phyloP scores from a whole-genome alignment of 495 filamentous ascomycete genomes.

The Penicillium waksmanii region DNA sequence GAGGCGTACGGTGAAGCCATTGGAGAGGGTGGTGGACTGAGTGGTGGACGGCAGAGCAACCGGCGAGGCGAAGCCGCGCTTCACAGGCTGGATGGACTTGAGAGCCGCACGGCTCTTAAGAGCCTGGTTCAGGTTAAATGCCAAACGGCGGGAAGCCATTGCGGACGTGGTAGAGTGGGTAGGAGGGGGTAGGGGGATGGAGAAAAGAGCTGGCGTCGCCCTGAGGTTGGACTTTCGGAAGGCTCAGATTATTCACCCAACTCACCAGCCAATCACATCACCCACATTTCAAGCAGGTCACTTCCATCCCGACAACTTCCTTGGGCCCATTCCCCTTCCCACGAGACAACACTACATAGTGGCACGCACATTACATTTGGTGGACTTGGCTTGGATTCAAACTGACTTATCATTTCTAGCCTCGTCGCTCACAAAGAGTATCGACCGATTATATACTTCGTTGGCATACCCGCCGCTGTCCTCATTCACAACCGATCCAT shows the following conservation, averaged over 20 bases:
- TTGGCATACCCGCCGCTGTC: not conserved
- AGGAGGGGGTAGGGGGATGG: slow-evolving; percentile 36
- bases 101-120: slow-evolving; percentile 80
- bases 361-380: slow-evolving; percentile 9
- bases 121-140: slow-evolving; percentile 83
- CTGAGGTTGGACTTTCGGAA: slow-evolving; percentile 55
- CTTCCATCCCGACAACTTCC: slow-evolving; percentile 45
- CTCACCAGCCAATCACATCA: slow-evolving; percentile 54
- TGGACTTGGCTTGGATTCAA: not conserved
- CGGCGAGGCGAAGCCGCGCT: slow-evolving; percentile 84
- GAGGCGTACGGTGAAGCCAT: slow-evolving; percentile 87
- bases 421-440: not conserved
- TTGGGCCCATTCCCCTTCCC: slow-evolving; percentile 7
- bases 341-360: not conserved
- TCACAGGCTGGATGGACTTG: slow-evolving; percentile 70
- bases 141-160: slow-evolving; percentile 96
- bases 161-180: slow-evolving; percentile 37
- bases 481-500: slow-evolving; percentile 22
- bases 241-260: slow-evolving; percentile 54
- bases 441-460: not conserved
- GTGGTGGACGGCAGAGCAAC: slow-evolving; percentile 75
- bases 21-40: slow-evolving; percentile 92
- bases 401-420: not conserved
- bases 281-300: slow-evolving; percentile 50
- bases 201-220: slow-evolving; percentile 46